phyloP scores from a whole-genome alignment of 352 stramenopile species.

The Elongisporangium undulatum region DNA sequence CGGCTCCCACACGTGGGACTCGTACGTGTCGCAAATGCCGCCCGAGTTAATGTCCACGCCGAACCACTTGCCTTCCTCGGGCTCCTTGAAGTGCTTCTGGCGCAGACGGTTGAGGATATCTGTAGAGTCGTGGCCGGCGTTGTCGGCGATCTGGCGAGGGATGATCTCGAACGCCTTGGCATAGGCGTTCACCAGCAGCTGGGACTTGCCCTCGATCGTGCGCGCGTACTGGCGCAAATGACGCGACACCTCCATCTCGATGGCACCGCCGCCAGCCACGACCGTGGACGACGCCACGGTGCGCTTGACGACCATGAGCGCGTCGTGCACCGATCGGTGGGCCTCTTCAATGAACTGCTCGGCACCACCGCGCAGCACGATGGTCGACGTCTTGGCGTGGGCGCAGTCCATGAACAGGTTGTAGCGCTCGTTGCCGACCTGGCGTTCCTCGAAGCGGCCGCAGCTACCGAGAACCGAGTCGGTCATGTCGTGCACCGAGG shows the following conservation, averaged over 20 bases:
- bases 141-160: conserved; percentile 96
- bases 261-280: conserved; percentile 89
- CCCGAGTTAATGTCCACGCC: conserved; percentile 98
- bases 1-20: conserved; percentile 98
- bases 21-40: conserved; percentile 97
- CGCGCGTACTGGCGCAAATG: conserved; percentile 89
- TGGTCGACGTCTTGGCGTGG: conserved; percentile 93
- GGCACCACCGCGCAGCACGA: conserved; percentile 95
- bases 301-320: conserved; percentile 98
- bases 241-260: conserved; percentile 93
- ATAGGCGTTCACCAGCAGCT: conserved; percentile 95
- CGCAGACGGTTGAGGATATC: conserved; percentile 97
- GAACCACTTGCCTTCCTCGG: conserved; percentile 94
- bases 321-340: conserved; percentile 97
- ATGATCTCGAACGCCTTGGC: conserved; percentile 98
- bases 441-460: conserved; percentile 95
- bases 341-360: conserved; percentile 99
- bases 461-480: conserved; percentile 92
- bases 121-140: conserved; percentile 98
- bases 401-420: conserved; percentile 98
- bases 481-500: conserved; percentile 91
- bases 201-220: conserved; percentile 97
- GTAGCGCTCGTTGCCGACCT: conserved; percentile 97
- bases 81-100: conserved; percentile 94
- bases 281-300: conserved; percentile 90